Conservation (phyloP, 2,329 filamentous ascomycete genomes). For the Penicillium sp. region DNA sequence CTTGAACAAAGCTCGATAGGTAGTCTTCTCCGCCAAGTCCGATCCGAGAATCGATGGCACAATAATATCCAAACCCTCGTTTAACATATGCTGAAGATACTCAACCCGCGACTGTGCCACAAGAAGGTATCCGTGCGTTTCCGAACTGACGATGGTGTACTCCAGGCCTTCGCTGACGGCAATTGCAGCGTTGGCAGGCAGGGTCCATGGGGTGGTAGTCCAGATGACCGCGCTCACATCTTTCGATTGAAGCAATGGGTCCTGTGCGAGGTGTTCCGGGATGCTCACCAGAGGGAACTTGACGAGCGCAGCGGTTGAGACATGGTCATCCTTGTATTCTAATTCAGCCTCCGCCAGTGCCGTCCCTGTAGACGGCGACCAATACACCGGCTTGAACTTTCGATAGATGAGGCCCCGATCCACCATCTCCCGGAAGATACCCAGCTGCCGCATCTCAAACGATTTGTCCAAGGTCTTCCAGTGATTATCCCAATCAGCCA, state of each 20-base stretch:
- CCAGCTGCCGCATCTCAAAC: conserved; percentile 62
- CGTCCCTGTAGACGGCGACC: conserved; percentile 65
- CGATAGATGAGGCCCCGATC: conserved; percentile 62
- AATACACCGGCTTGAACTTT: conserved; percentile 64
- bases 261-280: conserved; percentile 45
- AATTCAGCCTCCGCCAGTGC: conserved; percentile 65
- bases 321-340: conserved; percentile 63
- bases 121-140: conserved; percentile 61
- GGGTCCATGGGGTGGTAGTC: conserved; percentile 98
- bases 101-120: conserved; percentile 71
- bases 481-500: conserved; percentile 64
- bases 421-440: conserved; percentile 62
- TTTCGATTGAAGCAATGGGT: conserved; percentile 44
- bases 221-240: conserved; percentile 82
- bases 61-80: conserved; percentile 53
- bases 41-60: conserved; percentile 62
- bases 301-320: conserved; percentile 64
- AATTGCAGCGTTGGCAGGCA: conserved; percentile 89
- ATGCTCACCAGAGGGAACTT: conserved; percentile 67
- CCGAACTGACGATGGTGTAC: conserved; percentile 67
- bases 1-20: conserved; percentile 71
- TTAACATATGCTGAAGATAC: conserved; percentile 53
- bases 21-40: conserved; percentile 60
- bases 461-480: conserved; percentile 64
- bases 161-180: conserved; percentile 73